Evolutionary conservation across 345 rosid species (phyloP).

Genomic region (Populus alba): DNA sequence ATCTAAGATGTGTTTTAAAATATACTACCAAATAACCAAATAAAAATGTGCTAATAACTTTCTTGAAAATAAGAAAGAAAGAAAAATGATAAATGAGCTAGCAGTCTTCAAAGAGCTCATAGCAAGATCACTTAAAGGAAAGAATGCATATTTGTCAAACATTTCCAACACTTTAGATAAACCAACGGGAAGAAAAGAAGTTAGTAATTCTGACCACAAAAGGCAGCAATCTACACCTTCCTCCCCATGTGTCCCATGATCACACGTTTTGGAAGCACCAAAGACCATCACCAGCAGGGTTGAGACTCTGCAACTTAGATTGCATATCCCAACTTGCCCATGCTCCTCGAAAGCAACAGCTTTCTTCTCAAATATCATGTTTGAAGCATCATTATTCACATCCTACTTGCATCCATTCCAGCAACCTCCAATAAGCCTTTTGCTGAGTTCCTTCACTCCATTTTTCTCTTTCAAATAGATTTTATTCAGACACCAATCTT

Average conservation of each 20-base stretch:
- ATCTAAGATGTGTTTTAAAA: not conserved
- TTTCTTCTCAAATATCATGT: constrained; percentile 23
- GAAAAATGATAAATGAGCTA: not conserved
- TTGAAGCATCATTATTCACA: constrained; percentile 29
- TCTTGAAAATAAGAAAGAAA: not conserved
- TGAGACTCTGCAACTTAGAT: constrained; percentile 39
- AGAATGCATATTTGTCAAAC: not conserved
- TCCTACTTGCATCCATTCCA: constrained; percentile 15
- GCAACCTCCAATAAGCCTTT: constrained; percentile 12
- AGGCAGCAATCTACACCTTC: constrained; percentile 46
- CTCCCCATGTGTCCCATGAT: constrained; percentile 42
- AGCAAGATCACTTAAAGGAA: not conserved
- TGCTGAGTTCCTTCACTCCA: not conserved
- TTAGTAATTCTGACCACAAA: constrained; percentile 25
- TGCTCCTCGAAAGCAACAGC: constrained; percentile 28
- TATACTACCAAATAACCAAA: not conserved
- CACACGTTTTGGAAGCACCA: constrained; percentile 34
- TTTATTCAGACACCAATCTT: not conserved
- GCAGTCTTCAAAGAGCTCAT: not conserved
- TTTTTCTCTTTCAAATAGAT: not conserved
- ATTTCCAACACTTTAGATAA: not conserved
- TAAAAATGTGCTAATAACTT: not conserved
- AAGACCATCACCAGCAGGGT: constrained; percentile 40
- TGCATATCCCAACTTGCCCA: constrained; percentile 29
- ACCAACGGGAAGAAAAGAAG: constrained; percentile 13